These are phyloP conservation scores for Lichtheimia ornata DNA, from an alignment of 371 early-diverging fungal species.

Conservation along the genomic window DNA sequence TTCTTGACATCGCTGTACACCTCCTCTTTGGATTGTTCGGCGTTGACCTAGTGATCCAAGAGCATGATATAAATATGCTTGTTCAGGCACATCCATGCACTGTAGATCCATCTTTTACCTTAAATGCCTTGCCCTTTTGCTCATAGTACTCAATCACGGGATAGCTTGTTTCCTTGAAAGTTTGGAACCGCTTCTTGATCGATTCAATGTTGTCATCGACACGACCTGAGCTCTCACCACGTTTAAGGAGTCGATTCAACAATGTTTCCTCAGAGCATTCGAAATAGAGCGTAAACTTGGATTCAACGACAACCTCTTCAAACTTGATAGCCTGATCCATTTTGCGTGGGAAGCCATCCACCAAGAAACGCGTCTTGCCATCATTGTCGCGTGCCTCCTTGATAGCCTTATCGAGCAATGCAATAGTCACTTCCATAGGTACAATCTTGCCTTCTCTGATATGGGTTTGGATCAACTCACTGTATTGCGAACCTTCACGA, in stretches of 20 bases:
- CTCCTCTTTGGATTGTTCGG: constrained; percentile 55
- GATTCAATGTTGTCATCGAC: constrained; percentile 94
- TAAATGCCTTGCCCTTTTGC: constrained; percentile 74
- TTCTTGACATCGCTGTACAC: constrained; percentile 57
- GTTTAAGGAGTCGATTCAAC: constrained; percentile 83
- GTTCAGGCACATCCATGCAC: constrained; percentile 67
- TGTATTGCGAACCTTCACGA: constrained; percentile 82
- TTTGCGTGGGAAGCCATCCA: constrained; percentile 96
- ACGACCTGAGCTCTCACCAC: constrained; percentile 93
- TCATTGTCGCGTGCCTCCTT: constrained; percentile 57
- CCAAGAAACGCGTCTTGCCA: constrained; percentile 72
- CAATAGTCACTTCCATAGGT: constrained; percentile 93
- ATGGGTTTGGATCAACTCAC: constrained; percentile 85
- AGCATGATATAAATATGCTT: constrained; percentile 28
- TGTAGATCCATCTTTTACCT: constrained; percentile 71
- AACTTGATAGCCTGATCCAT: constrained; percentile 94
- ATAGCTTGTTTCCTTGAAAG: constrained; percentile 81
- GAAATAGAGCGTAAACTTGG: constrained; percentile 83
- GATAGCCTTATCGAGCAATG: constrained; percentile 89
- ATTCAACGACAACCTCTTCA: constrained; percentile 81
- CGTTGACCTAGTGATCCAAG: constrained; percentile 59
- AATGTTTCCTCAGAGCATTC: constrained; percentile 91
- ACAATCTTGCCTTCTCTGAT: constrained; percentile 96
- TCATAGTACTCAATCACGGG: constrained; percentile 89
- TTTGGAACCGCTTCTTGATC: constrained; percentile 91